Evolutionary conservation across 768 basidiomycete genomes (phyloP).

Genomic region (Suillus tomentosus): DNA sequence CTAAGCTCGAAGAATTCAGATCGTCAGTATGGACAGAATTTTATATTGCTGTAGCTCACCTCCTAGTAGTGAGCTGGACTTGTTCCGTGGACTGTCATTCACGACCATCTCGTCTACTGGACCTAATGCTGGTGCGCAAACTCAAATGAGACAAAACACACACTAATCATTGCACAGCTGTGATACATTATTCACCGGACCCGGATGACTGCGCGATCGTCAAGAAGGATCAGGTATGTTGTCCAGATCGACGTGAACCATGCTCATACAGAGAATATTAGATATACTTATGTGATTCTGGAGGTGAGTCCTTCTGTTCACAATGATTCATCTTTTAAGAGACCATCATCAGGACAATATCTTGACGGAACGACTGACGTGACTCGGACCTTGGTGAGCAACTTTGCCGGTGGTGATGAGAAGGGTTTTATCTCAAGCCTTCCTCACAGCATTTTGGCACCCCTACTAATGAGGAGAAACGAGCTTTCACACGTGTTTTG

Average conservation of each 20-base stretch:
- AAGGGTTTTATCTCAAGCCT: not conserved
- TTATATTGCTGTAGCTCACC: slow-evolving; percentile 4
- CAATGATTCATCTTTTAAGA: not conserved
- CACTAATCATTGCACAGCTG: slow-evolving; percentile 47
- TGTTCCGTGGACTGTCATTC: slow-evolving; percentile 90
- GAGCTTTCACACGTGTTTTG: slow-evolving; percentile 88
- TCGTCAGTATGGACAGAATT: slow-evolving; percentile 52
- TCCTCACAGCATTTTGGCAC: slow-evolving; percentile 77
- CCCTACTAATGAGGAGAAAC: slow-evolving; percentile 79
- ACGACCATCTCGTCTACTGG: slow-evolving; percentile 91
- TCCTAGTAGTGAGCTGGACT: slow-evolving; percentile 60
- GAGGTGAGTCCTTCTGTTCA: slow-evolving; percentile 47
- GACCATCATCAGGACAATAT: slow-evolving; percentile 62
- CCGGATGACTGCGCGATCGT: slow-evolving; percentile 73
- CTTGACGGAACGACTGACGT: slow-evolving; percentile 95
- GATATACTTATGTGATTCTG: slow-evolving; percentile 86
- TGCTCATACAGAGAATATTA: slow-evolving; percentile 39
- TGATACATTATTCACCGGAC: slow-evolving; percentile 92
- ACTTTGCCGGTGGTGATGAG: not conserved
- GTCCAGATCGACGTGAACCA: not conserved
- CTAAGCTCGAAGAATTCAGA: slow-evolving; percentile 76
- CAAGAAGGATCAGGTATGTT: slow-evolving; percentile 65
- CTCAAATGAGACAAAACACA: not conserved
- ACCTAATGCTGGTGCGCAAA: slow-evolving; percentile 79
- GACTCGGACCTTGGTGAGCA: slow-evolving; percentile 79